Conservation (phyloP, 1,139 yeast species). For the Saccharomyces hybrid region DNA sequence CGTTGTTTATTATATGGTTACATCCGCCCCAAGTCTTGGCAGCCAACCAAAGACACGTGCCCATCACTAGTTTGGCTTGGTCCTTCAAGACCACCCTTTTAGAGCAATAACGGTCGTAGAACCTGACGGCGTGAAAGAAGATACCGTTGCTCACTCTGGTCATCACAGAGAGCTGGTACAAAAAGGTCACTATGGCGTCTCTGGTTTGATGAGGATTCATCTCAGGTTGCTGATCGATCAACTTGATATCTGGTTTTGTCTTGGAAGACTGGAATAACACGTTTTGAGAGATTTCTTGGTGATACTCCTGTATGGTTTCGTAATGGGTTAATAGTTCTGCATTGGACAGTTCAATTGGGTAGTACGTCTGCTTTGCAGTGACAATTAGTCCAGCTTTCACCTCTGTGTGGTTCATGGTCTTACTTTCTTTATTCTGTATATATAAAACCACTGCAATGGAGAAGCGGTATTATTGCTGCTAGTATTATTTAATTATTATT, state of each 20-base stretch:
- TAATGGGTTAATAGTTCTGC: constrained; percentile 45
- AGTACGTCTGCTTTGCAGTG: constrained; percentile 36
- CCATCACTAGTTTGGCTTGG: constrained; percentile 88
- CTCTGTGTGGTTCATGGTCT: neutral
- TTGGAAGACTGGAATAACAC: constrained; percentile 35
- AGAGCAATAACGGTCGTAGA: constrained; percentile 82
- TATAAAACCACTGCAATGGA: too few species aligned
- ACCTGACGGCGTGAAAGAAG: constrained; percentile 63
- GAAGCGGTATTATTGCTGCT: neutral
- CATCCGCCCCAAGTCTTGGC: constrained; percentile 73
- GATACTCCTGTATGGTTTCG: constrained; percentile 44
- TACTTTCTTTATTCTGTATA: neutral
- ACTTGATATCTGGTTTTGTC: constrained; percentile 44
- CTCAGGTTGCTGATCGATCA: constrained; percentile 90
- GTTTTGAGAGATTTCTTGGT: constrained; percentile 42
- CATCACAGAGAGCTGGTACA: constrained; percentile 50
- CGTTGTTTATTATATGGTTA: constrained; percentile 65
- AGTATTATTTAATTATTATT: neutral
- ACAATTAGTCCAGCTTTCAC: constrained; percentile 29
- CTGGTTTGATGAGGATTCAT: constrained; percentile 83
- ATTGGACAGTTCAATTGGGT: constrained; percentile 45
- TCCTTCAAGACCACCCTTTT: constrained; percentile 84
- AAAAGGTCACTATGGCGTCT: constrained; percentile 47
- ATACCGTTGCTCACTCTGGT: constrained; percentile 73
- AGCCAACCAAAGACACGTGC: constrained; percentile 92